phyloP scores from a whole-genome alignment of 345 rosid species.

The Crucihimalaya himalaica region DNA sequence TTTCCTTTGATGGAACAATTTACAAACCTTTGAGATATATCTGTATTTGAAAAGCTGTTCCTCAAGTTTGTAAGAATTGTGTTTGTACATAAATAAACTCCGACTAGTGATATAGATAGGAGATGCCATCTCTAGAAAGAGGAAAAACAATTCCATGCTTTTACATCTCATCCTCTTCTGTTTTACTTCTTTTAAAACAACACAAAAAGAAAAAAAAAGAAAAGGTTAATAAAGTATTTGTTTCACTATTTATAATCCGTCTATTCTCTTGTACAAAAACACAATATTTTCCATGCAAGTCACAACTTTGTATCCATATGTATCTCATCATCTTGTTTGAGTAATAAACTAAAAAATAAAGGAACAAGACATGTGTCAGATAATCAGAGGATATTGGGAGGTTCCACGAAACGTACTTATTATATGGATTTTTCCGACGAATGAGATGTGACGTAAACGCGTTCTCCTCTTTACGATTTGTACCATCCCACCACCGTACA shows the following conservation, averaged over 20 bases:
- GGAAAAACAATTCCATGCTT: constrained; percentile 8
- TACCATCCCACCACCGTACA: constrained; percentile 15
- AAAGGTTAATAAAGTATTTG: constrained; percentile 6
- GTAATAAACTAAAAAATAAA: background rate
- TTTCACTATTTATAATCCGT: constrained; percentile 12
- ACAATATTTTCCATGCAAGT: constrained; percentile 21
- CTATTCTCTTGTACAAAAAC: constrained; percentile 4
- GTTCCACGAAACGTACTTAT: constrained; percentile 22
- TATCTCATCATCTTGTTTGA: background rate
- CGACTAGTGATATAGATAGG: background rate
- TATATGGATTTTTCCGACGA: constrained; percentile 11
- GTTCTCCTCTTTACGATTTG: constrained; percentile 15
- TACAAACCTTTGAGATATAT: background rate
- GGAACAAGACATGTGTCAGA: constrained; percentile 4
- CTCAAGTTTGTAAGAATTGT: background rate
- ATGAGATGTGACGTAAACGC: constrained; percentile 30
- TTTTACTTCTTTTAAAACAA: background rate
- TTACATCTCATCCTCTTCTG: constrained; percentile 5
- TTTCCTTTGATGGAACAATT: background rate
- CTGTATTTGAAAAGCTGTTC: background rate
- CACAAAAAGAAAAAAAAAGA: background rate
- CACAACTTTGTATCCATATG: background rate
- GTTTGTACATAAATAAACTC: background rate
- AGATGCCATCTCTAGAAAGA: constrained; percentile 5
- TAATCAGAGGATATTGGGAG: background rate